phyloP scores from a whole-genome alignment of 78 protist species.

The Dictyostelium intermedium region DNA sequence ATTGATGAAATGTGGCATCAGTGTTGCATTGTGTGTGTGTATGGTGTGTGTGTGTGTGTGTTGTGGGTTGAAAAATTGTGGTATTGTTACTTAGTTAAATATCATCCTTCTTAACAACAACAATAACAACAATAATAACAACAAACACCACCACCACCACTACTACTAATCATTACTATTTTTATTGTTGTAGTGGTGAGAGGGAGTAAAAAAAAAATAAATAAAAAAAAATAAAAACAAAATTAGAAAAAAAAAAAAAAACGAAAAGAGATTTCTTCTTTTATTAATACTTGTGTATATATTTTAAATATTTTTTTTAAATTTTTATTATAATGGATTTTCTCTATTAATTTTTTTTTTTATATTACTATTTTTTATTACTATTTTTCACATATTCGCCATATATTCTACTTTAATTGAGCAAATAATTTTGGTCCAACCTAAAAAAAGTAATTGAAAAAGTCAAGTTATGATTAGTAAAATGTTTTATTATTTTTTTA shows the following conservation, averaged over 20 bases:
- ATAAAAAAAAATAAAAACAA: neutral
- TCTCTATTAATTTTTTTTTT: neutral
- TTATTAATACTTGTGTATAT: neutral
- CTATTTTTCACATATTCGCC: neutral
- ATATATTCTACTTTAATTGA: constrained; percentile 9
- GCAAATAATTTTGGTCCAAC: constrained; percentile 50
- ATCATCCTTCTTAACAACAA: neutral
- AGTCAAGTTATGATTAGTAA: neutral
- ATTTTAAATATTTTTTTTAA: neutral
- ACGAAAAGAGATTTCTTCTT: neutral
- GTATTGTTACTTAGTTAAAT: neutral
- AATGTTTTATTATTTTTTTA: neutral
- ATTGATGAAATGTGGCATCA: neutral
- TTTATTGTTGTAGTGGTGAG: neutral
- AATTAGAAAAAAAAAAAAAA: neutral
- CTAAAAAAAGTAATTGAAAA: constrained; percentile 21
- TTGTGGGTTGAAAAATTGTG: neutral
- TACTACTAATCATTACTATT: neutral
- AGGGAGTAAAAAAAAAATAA: neutral
- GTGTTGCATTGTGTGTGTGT: no score
- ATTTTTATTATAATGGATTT: neutral
- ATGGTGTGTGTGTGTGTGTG: neutral
- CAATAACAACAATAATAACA: neutral
- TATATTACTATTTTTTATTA: constrained; percentile 11
- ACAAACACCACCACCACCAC: neutral